phyloP scores from a whole-genome alignment of 139 green algal species.

The Chlorella sp. region DNA sequence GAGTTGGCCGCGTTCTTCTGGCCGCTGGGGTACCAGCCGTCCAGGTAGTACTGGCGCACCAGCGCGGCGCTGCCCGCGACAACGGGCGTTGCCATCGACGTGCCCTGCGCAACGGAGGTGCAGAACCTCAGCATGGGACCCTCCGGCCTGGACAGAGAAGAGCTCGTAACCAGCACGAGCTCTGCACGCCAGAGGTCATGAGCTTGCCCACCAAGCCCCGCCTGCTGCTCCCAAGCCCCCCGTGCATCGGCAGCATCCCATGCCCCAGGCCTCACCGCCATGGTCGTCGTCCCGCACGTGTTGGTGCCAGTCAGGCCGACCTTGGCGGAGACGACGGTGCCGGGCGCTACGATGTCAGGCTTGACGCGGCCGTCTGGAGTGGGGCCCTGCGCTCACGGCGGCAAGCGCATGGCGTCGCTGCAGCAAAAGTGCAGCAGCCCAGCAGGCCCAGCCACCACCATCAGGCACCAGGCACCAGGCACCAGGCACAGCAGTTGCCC shows the following conservation, averaged over 20 bases:
- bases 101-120: constrained; percentile 65
- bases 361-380: constrained; percentile 84
- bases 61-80: constrained; percentile 61
- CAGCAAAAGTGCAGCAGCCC: constrained; percentile 66
- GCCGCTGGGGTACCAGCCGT: constrained; percentile 51
- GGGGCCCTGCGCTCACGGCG: no score
- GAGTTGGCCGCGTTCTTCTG: constrained; percentile 27
- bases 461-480: no score
- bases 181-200: no score
- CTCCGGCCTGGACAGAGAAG: no score
- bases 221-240: neutral
- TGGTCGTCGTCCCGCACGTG: neutral
- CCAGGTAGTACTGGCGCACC: constrained; percentile 84
- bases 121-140: no score
- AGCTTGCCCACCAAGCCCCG: no score
- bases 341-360: constrained; percentile 84
- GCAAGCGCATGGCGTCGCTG: no score
- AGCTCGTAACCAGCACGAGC: no score
- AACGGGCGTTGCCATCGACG: constrained; percentile 89
- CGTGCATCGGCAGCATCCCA: neutral
- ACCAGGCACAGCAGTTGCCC: no score
- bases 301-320: neutral
- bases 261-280: constrained; percentile 13
- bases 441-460: no score
- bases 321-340: constrained; percentile 52